These are phyloP conservation scores for Medicago lupulina DNA, from an alignment of 306 rosid genomes.

Conservation along the genomic window DNA sequence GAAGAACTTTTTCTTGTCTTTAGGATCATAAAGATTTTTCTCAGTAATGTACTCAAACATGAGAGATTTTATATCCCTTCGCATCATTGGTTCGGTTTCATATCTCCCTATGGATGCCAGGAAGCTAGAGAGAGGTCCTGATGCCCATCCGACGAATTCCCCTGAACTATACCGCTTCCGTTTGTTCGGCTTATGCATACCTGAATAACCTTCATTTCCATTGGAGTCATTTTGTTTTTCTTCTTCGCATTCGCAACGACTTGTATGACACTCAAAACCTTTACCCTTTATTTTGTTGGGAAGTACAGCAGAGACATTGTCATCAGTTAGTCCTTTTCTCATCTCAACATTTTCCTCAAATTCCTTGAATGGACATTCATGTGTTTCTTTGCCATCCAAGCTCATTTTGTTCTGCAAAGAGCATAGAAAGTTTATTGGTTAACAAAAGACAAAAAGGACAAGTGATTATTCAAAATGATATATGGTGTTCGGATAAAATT, in stretches of 20 bases:
- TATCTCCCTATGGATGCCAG: slow-evolving; percentile 65
- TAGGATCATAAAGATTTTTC: slow-evolving; percentile 55
- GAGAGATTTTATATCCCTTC: slow-evolving; percentile 43
- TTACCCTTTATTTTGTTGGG: slow-evolving; percentile 34
- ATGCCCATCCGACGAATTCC: slow-evolving; percentile 61
- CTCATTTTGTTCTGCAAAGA: slow-evolving; percentile 60
- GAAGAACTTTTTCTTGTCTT: slow-evolving; percentile 48
- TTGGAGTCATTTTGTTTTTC: slow-evolving; percentile 36
- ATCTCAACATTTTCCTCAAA: slow-evolving; percentile 69
- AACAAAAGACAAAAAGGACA: not conserved
- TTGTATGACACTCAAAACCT: slow-evolving; percentile 10
- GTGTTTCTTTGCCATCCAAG: slow-evolving; percentile 58
- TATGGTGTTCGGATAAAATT: not conserved
- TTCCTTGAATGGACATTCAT: slow-evolving; percentile 72
- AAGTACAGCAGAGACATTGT: slow-evolving; percentile 40
- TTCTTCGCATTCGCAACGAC: slow-evolving; percentile 20
- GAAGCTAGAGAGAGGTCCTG: slow-evolving; percentile 68
- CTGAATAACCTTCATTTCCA: slow-evolving; percentile 17
- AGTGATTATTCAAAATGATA: too few relatives aligned
- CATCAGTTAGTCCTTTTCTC: slow-evolving; percentile 54
- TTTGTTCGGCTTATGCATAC: slow-evolving; percentile 30
- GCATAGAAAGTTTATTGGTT: slow-evolving; percentile 18
- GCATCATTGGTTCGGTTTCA: slow-evolving; percentile 50
- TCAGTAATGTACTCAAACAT: slow-evolving; percentile 58
- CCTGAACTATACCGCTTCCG: slow-evolving; percentile 40